Evolutionary conservation across 2,329 filamentous ascomycete genomes (phyloP).

Genomic region (Apiospora arundinis): DNA sequence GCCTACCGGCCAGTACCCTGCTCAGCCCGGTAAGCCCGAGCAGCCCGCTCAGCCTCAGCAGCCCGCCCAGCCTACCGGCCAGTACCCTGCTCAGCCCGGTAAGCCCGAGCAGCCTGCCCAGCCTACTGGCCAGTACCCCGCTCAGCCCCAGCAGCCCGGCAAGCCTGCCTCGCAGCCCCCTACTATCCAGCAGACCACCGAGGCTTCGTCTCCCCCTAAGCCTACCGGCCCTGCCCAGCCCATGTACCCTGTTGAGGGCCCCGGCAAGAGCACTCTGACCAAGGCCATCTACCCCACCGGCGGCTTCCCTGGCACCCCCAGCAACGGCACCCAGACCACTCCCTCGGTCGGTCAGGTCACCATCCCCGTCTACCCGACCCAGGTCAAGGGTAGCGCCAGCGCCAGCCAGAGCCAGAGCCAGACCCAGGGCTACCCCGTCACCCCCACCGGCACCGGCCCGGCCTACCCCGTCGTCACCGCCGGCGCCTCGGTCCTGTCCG

Average conservation of each 20-base stretch:
- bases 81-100: background rate
- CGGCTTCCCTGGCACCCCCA: background rate
- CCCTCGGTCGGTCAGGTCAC: background rate
- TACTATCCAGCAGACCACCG: no score
- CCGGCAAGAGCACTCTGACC: background rate
- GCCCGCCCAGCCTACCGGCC: background rate
- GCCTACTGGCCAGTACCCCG: background rate
- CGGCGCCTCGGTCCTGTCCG: background rate
- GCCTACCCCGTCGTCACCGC: slow-evolving; percentile 31
- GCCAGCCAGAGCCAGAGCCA: background rate
- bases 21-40: background rate
- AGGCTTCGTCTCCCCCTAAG: background rate
- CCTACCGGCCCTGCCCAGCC: background rate
- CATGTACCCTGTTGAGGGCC: background rate
- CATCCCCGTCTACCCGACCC: background rate
- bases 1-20: background rate
- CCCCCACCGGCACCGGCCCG: background rate
- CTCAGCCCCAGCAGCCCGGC: background rate
- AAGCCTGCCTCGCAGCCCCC: no score
- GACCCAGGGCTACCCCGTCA: background rate
- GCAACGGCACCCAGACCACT: background rate
- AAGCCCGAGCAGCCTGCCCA: background rate
- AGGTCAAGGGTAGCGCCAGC: background rate
- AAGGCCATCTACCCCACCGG: slow-evolving; percentile 5
- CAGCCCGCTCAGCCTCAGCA: background rate